Evolutionary conservation across 169 alveolate species (phyloP), one percentile per base, ranked within the genome.

Genomic region (Plasmodium inui): DNA sequence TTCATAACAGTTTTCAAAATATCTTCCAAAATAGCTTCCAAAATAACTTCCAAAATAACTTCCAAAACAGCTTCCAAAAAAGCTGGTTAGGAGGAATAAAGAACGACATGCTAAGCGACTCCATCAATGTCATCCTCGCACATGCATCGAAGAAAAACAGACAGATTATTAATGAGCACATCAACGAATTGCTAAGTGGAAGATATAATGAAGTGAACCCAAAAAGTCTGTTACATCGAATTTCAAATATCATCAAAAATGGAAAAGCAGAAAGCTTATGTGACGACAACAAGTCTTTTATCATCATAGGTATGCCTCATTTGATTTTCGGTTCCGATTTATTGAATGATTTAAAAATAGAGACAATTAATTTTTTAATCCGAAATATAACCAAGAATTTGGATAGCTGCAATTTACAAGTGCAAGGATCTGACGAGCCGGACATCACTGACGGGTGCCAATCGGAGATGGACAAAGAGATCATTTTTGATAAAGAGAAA

Each of bases 181-280:
- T 86, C 55, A 78, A 78, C 26, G 85, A 86, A 37, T 50, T 86
- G 39, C 61, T 86, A 76, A 86, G 93, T 86, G 86, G 85, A 55
- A 46, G 81, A 34, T 86, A 86, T 76, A 55, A 74, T 86, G 83
- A 53, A 74, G 17, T 76, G 4, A 86, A 76, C 28, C 81, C 86
- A 7, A 53, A 37, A 76, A 70, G 26, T 37, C 22, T 86, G 32
- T 28, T 86, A 86, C 19, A 39, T n/a, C 74, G 86, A 86, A 86
- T 86, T 50, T 86, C 93, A 12, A 74, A 73, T 44, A 12, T 86
- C 19, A 34, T 86, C 1, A 74, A 86, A 86, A 74, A 41, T 76
- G 86, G 93, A 74, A 74, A 74, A 7, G 28, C 41, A 3, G 3
- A 76, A 70, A 74, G 50, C 39, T 76, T 86, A 76, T 86, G 93